A percentile compares a stretch with the other conserved stretches of the same genome.
These are phyloP conservation scores for Acer campestre DNA, from an alignment of 345 rosid species.

Conservation along the genomic window DNA sequence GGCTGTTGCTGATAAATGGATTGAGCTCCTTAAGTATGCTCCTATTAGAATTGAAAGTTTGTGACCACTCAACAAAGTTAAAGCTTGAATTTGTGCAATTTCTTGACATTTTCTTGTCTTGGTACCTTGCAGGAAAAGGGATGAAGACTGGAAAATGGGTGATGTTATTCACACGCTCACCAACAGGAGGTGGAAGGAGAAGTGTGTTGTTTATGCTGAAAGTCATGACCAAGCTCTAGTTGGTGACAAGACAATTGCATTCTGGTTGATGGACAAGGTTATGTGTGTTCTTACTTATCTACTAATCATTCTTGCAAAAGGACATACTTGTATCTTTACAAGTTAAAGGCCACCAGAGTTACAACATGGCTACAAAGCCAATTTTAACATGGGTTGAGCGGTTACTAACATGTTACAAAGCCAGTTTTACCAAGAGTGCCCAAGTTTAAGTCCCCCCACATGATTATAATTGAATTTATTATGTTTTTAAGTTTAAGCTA, in stretches of 20 bases:
- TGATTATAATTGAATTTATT: too few relatives aligned
- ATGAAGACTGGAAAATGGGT: slow-evolving; percentile 88
- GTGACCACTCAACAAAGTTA: slow-evolving; percentile 14
- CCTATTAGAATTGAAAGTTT: not conserved
- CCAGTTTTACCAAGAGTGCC: too few relatives aligned
- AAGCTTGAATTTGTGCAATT: not conserved
- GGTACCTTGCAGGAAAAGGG: slow-evolving; percentile 59
- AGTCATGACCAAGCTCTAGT: slow-evolving; percentile 99
- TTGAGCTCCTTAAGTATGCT: slow-evolving; percentile 83
- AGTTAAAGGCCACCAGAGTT: not conserved
- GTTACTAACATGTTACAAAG: too few relatives aligned
- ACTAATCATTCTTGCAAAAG: not conserved
- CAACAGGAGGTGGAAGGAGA: slow-evolving; percentile 90
- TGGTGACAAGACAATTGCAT: slow-evolving; percentile 97
- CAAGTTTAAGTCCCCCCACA: too few relatives aligned
- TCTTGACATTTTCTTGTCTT: slow-evolving; percentile 9
- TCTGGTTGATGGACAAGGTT: slow-evolving; percentile 99
- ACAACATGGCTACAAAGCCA: too few relatives aligned
- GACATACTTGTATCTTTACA: not conserved
- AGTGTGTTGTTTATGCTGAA: slow-evolving; percentile 87
- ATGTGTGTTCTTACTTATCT: slow-evolving; percentile 14
- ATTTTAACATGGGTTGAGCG: too few relatives aligned
- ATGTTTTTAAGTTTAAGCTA: too few relatives aligned
- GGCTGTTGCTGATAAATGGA: slow-evolving; percentile 99
- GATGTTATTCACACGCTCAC: slow-evolving; percentile 73